Conservation (phyloP, 768 basidiomycete species). For the Pisolithus marmoratus region DNA sequence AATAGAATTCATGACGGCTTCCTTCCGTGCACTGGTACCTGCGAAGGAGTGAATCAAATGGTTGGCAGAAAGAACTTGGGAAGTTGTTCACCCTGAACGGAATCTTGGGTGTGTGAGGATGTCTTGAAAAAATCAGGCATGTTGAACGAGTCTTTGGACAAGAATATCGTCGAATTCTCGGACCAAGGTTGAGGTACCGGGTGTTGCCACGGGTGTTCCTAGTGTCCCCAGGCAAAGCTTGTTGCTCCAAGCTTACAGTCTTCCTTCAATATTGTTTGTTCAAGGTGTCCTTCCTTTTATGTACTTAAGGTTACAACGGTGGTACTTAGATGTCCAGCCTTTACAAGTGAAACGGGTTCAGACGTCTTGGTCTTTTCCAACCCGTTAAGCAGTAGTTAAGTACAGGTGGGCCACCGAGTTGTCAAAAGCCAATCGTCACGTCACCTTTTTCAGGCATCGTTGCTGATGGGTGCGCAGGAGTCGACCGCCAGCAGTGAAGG, state of each 20-base stretch:
- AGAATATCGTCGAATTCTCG: not conserved
- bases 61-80: not conserved
- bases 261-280: too few relatives aligned
- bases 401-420: too few relatives aligned
- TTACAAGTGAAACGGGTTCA: too few relatives aligned
- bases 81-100: constrained; percentile 20
- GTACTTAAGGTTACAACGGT: too few relatives aligned
- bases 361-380: too few relatives aligned
- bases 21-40: constrained; percentile 37
- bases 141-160: not conserved
- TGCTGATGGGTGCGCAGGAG: constrained; percentile 62
- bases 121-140: constrained; percentile 56
- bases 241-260: too few relatives aligned
- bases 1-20: constrained; percentile 54
- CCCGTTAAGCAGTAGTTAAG: too few relatives aligned
- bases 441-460: not conserved
- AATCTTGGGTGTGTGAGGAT: constrained; percentile 16
- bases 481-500: constrained; percentile 41
- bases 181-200: too few relatives aligned
- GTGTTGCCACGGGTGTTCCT: too few relatives aligned
- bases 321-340: too few relatives aligned
- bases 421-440: too few relatives aligned
- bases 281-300: not conserved
- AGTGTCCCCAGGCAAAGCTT: too few relatives aligned
- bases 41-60: not conserved